Conservation (phyloP, 202 grass and related monocot genomes). For the Setaria italica region DNA sequence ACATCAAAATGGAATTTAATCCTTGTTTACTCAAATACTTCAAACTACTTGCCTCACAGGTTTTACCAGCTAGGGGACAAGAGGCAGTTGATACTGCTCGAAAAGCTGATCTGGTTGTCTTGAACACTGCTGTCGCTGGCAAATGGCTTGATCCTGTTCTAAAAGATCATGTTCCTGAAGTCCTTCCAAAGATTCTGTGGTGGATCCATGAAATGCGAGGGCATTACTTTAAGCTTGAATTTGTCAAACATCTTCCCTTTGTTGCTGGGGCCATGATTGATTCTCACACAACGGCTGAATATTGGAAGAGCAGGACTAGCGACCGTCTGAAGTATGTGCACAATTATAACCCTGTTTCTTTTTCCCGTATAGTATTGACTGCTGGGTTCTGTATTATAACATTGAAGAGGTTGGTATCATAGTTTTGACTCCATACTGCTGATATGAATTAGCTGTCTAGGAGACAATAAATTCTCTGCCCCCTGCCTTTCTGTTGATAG, state of each 20-base stretch:
- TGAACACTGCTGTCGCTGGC: conserved; percentile 96
- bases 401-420: conserved; percentile 19
- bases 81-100: conserved; percentile 73
- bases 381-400: conserved; percentile 32
- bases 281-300: conserved; percentile 84
- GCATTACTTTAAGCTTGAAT: conserved; percentile 96
- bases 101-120: conserved; percentile 85
- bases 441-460: conserved; percentile 13
- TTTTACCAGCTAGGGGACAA: conserved; percentile 76
- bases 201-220: conserved; percentile 99
- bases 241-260: conserved; percentile 89
- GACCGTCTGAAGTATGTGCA: conserved; percentile 82
- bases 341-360: conserved; percentile 10
- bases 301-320: conserved; percentile 95
- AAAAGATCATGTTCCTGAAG: conserved; percentile 70
- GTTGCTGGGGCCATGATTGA: conserved; percentile 97
- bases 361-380: conserved; percentile 20
- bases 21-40: conserved; percentile 12
- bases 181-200: conserved; percentile 97
- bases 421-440: conserved; percentile 20
- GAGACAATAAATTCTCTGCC: conserved; percentile 27
- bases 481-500: conserved; percentile 4
- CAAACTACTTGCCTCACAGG: conserved; percentile 51
- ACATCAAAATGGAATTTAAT: conserved; percentile 8
- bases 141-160: conserved; percentile 94